A percentile compares a stretch with the other conserved stretches of the same genome.
phyloP scores from a whole-genome alignment of 192 early-diverging fungal genomes.

The Linnemannia elongata region DNA sequence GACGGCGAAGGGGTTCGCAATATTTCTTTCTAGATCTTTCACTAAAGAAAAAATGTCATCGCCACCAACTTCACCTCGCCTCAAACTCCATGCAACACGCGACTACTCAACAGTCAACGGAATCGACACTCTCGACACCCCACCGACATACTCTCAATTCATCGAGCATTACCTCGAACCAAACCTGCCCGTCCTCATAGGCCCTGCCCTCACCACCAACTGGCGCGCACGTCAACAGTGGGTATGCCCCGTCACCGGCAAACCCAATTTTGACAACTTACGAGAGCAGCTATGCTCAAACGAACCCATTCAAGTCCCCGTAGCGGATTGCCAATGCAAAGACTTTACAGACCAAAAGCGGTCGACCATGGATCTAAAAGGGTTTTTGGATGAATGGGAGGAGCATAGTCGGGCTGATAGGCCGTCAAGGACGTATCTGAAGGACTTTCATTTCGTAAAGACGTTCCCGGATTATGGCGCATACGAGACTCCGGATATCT shows the following conservation, averaged over 20 bases:
- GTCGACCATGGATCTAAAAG: slow-evolving; percentile 64
- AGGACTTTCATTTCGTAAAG: slow-evolving; percentile 79
- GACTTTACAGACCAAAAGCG: slow-evolving; percentile 77
- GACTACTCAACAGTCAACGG: slow-evolving; percentile 27
- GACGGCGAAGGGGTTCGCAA: not conserved
- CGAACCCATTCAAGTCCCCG: slow-evolving; percentile 59
- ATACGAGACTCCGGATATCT: slow-evolving; percentile 63
- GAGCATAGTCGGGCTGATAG: not conserved
- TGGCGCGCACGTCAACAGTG: slow-evolving; percentile 74
- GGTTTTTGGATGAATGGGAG: slow-evolving; percentile 70
- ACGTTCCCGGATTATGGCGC: slow-evolving; percentile 55
- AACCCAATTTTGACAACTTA: slow-evolving; percentile 61
- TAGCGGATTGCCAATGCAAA: slow-evolving; percentile 70
- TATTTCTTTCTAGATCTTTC: slow-evolving; percentile 31
- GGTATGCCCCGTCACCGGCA: slow-evolving; percentile 52
- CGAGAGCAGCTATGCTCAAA: slow-evolving; percentile 49
- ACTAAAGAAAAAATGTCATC: not conserved
- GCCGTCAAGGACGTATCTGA: slow-evolving; percentile 64
- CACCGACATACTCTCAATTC: slow-evolving; percentile 60
- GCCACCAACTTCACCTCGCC: slow-evolving; percentile 2
- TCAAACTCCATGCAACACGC: slow-evolving; percentile 27
- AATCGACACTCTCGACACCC: slow-evolving; percentile 52
- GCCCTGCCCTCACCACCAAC: slow-evolving; percentile 55
- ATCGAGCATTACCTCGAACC: slow-evolving; percentile 56
- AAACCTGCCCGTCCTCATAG: slow-evolving; percentile 67